Conservation (phyloP, 2,329 filamentous ascomycete species). For the Emergomyces orientalis region DNA sequence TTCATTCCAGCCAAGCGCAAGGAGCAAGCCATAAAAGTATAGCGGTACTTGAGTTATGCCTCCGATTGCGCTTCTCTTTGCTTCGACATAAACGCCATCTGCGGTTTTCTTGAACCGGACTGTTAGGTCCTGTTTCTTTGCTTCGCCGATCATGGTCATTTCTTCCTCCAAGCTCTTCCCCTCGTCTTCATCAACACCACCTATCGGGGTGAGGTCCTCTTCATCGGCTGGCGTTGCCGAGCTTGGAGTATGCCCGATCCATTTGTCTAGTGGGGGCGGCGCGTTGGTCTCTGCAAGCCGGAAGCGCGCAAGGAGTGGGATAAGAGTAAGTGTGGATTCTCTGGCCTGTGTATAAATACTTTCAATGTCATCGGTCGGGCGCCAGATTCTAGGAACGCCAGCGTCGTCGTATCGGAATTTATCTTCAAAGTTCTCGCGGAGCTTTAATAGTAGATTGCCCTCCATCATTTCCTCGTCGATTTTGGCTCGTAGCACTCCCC, state of each 20-base stretch:
- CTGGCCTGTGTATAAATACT: constrained; percentile 85
- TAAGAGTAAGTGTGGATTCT: constrained; percentile 82
- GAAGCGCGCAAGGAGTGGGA: constrained; percentile 82
- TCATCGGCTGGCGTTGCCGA: constrained; percentile 74
- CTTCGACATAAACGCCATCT: constrained; percentile 95
- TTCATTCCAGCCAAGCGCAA: constrained; percentile 98
- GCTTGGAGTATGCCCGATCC: constrained; percentile 68
- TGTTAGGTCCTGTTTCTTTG: constrained; percentile 81
- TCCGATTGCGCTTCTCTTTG: constrained; percentile 91
- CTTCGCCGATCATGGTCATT: constrained; percentile 85
- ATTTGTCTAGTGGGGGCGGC: constrained; percentile 71
- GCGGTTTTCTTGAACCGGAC: constrained; percentile 97
- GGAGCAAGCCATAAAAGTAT: constrained; percentile 84
- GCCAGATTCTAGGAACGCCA: constrained; percentile 92
- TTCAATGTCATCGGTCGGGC: constrained; percentile 93
- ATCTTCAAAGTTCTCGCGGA: constrained; percentile 97
- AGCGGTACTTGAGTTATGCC: constrained; percentile 87
- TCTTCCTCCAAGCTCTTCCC: constrained; percentile 93
- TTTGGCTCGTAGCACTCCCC: constrained; percentile 79
- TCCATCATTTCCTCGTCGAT: constrained; percentile 98
- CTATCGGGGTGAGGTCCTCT: constrained; percentile 79
- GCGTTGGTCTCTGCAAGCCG: constrained; percentile 63
- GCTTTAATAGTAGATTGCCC: constrained; percentile 87
- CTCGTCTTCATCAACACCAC: constrained; percentile 88
- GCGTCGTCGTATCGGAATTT: constrained; percentile 97